Conservation (phyloP, 2,329 filamentous ascomycete species). For the Exserohilum turcica region DNA sequence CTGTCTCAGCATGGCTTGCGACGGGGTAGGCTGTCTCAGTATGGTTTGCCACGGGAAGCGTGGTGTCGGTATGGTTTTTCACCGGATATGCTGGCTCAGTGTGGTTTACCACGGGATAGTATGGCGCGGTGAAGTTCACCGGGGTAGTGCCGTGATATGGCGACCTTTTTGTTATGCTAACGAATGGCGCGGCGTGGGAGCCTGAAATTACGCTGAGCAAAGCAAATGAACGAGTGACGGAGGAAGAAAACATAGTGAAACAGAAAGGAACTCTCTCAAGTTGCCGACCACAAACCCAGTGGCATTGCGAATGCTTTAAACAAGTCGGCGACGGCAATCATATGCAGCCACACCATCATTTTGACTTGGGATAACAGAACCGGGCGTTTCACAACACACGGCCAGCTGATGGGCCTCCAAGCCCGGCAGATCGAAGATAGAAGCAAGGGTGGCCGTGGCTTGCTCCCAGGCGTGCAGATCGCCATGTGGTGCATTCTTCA, state of each 20-base stretch:
- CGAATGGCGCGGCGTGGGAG: conserved; percentile 8
- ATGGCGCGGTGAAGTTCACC: background rate
- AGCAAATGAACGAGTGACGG: conserved; percentile 9
- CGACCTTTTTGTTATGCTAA: conserved; percentile 4
- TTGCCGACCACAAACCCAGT: background rate
- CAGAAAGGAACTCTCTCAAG: background rate
- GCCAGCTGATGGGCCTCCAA: conserved; percentile 5
- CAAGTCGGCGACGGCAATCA: background rate
- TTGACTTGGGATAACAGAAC: conserved; percentile 3
- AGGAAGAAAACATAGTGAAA: conserved; percentile 14
- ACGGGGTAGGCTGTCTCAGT: background rate
- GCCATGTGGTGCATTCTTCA: conserved; percentile 4
- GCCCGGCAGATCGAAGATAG: conserved; percentile 5
- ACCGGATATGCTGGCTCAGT: no score
- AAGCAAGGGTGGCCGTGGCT: conserved; percentile 8
- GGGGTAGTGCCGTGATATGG: background rate
- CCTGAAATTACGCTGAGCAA: conserved; percentile 1
- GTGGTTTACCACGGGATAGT: background rate
- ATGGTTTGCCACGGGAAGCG: no score
- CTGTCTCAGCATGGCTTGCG: no score
- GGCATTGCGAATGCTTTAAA: conserved; percentile 5
- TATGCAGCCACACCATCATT: background rate
- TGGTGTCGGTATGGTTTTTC: no score
- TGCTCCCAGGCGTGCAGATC: conserved; percentile 4
- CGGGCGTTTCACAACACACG: conserved; percentile 7